Evolutionary conservation across 192 early-diverging fungal genomes (phyloP).

Genomic region (Coemansia aciculifera): DNA sequence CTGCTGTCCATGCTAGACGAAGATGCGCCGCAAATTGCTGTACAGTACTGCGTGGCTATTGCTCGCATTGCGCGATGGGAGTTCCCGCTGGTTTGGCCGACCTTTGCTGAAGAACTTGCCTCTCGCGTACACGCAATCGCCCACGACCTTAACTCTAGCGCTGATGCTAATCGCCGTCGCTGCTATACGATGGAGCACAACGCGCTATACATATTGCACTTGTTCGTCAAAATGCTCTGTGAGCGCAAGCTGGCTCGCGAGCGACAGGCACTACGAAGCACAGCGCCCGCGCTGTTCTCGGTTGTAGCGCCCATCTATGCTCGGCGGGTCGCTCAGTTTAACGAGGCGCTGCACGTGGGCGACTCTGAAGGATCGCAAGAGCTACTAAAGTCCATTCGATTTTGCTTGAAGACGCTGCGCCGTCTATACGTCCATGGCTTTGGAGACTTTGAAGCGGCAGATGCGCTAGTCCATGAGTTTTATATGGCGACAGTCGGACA

Average conservation of each 20-base stretch:
- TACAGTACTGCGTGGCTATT: constrained; percentile 73
- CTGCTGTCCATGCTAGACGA: constrained; percentile 71
- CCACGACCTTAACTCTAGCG: background rate
- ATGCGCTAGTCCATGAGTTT: constrained; percentile 21
- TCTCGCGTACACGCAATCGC: constrained; percentile 19
- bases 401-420: constrained; percentile 73
- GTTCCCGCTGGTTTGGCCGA: constrained; percentile 85
- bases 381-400: constrained; percentile 61
- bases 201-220: constrained; percentile 69
- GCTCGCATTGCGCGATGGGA: constrained; percentile 85
- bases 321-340: constrained; percentile 58
- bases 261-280: constrained; percentile 57
- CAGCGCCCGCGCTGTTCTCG: constrained; percentile 73
- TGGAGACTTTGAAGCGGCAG: constrained; percentile 47
- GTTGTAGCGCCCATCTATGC: constrained; percentile 68
- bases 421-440: constrained; percentile 79
- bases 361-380: constrained; percentile 32
- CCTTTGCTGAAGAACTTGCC: constrained; percentile 37
- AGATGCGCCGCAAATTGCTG: constrained; percentile 66
- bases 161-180: background rate
- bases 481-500: constrained; percentile 30
- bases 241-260: constrained; percentile 65
- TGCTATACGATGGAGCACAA: constrained; percentile 61
- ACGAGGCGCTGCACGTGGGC: constrained; percentile 37
- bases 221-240: constrained; percentile 74